A percentile compares a stretch with the other conserved stretches of the same genome.
These are phyloP conservation scores for Trichocladium antarcticum DNA, from an alignment of 495 filamentous ascomycete genomes.

Conservation along the genomic window DNA sequence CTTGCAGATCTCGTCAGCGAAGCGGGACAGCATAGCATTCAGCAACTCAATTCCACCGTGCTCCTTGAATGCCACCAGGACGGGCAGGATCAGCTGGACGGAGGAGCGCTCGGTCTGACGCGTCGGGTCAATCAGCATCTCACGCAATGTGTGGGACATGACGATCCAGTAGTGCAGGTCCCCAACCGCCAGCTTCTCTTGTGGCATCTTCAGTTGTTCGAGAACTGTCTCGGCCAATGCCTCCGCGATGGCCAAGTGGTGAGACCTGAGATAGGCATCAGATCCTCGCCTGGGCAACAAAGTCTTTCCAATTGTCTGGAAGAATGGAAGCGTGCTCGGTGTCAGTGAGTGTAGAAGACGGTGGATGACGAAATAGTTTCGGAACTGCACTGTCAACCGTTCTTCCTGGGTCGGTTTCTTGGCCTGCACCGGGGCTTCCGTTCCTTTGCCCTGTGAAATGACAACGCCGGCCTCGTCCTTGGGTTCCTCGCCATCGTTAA, in stretches of 20 bases:
- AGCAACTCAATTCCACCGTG: conserved; percentile 62
- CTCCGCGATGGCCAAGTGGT: conserved; percentile 61
- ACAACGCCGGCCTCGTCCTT: not conserved
- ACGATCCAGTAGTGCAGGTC: conserved; percentile 70
- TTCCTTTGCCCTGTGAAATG: conserved; percentile 32
- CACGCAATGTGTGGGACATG: conserved; percentile 62
- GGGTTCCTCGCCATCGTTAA: conserved; percentile 2
- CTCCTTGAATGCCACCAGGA: conserved; percentile 77
- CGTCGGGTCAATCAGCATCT: conserved; percentile 58
- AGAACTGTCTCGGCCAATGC: conserved; percentile 62
- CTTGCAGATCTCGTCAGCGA: conserved; percentile 52
- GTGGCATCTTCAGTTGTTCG: conserved; percentile 42
- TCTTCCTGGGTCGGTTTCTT: conserved; percentile 28
- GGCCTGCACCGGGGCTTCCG: conserved; percentile 2
- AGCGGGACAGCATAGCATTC: conserved; percentile 60
- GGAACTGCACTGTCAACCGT: conserved; percentile 42
- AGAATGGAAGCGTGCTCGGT: conserved; percentile 60
- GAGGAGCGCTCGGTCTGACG: conserved; percentile 46
- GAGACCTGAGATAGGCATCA: conserved; percentile 54
- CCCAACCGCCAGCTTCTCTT: conserved; percentile 21
- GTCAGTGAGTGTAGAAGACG: conserved; percentile 67
- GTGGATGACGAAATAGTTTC: conserved; percentile 66
- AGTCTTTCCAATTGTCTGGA: conserved; percentile 67
- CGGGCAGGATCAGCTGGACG: conserved; percentile 62
- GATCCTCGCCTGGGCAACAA: conserved; percentile 58